Base-by-base conservation (phyloP, 805 yeast species). In the Teunomyces kruisii region DNA sequence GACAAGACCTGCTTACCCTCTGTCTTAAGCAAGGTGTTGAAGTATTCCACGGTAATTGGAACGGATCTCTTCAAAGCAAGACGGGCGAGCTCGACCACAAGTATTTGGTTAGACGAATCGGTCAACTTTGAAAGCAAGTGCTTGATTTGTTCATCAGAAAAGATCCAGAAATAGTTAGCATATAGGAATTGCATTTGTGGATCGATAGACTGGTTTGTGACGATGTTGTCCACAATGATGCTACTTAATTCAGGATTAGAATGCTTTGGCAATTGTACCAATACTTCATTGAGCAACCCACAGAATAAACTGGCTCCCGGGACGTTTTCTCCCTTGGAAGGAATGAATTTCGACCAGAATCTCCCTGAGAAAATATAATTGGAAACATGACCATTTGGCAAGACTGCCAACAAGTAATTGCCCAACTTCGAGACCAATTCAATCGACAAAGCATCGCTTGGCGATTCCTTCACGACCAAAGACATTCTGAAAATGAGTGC, bases 381-480 rank as follows among this genome's bases (percentile, higher is more conserved):
- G 9, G 44, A 40, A 6, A 64, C 40, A 1, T 43, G 39, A 28
- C 50, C 55, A 3, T 49, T 46, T 13, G 45, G 39, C 9, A 50
- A 39, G 17, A 51, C 48, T 12, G 52, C 33, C 26, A 54, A 38
- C 36, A 65, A 47, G 43, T 49, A 67, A 36, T 74, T 71, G 0
- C 83, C 82, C 42, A 76, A 49, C 42, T 72, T 74, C 1, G 78
- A 64, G n/a, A 76, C 46, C 2, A 79, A 48, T 2, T 59, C 65
- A 26, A 75, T 56, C 1, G 76, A 42, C 3, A 63, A 48, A 1
- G 30, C 40, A 28, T 26, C 30, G 8, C 32, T 28, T 7, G 32
- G 30, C 7, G 40, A 14, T 27, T 37, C 32, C 9, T 28, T 16
- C 31, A 35, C 38, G 12, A 35, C 19, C 27, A 35, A 35, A n/a